A percentile compares a stretch with the other conserved stretches of the same genome.
Conservation (phyloP, 495 filamentous ascomycete genomes). For the Lasiosphaeris hirsuta region DNA sequence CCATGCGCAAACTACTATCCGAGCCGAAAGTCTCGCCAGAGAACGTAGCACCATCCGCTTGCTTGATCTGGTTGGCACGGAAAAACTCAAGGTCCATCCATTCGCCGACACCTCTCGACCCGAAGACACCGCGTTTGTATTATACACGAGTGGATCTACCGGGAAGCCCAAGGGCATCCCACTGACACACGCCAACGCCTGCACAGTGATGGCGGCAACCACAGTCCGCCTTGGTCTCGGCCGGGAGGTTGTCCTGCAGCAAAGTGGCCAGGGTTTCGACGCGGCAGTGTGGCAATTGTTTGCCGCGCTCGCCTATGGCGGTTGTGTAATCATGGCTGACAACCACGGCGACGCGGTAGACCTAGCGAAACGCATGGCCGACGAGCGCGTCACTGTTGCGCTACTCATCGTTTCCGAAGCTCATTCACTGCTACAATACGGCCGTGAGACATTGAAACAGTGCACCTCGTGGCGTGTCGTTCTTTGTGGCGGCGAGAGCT, state of each 20-base stretch:
- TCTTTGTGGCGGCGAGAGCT: slow-evolving; percentile 11
- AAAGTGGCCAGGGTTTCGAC: slow-evolving; percentile 21
- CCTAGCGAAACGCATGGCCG: slow-evolving; percentile 9
- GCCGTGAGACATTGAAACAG: not conserved
- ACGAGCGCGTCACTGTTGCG: slow-evolving; percentile 14
- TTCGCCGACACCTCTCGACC: not conserved
- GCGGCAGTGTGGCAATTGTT: slow-evolving; percentile 20
- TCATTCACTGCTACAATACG: slow-evolving; percentile 5
- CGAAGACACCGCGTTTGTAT: slow-evolving; percentile 23
- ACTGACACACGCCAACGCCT: slow-evolving; percentile 17
- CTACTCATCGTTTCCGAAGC: slow-evolving; percentile 19
- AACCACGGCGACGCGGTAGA: slow-evolving; percentile 8
- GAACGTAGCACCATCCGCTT: slow-evolving; percentile 5
- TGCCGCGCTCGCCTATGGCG: slow-evolving; percentile 11
- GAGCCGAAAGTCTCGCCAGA: too few species aligned
- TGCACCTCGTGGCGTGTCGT: slow-evolving; percentile 8
- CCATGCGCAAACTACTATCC: not conserved
- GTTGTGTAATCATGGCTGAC: slow-evolving; percentile 11
- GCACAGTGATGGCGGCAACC: not conserved
- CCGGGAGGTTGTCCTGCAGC: slow-evolving; percentile 17
- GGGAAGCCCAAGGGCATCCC: slow-evolving; percentile 40
- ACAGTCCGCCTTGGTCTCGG: not conserved
- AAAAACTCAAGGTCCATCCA: not conserved
- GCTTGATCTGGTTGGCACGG: not conserved
- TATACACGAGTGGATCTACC: slow-evolving; percentile 42